phyloP scores from a whole-genome alignment of 2,329 filamentous ascomycete species.

The Colletotrichum sp. region DNA sequence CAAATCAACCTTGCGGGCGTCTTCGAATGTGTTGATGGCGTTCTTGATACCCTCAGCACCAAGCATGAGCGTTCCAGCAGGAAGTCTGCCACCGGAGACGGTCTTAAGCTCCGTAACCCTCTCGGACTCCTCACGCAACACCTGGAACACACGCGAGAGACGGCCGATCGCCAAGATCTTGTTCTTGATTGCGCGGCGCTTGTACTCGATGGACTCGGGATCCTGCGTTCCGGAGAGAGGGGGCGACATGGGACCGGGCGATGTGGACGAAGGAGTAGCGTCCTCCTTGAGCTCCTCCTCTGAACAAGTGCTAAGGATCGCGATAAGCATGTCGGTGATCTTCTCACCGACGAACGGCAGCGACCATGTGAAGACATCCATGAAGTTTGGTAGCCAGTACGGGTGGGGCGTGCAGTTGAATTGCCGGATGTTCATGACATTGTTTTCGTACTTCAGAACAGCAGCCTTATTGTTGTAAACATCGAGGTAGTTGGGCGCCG shows the following conservation, averaged over 20 bases:
- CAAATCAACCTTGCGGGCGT: conserved; percentile 93
- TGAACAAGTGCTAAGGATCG: conserved; percentile 97
- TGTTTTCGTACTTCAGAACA: conserved; percentile 99
- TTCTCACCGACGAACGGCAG: conserved; percentile 98
- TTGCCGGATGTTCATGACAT: conserved; percentile 99
- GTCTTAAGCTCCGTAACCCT: conserved; percentile 98
- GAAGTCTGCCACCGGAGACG: conserved; percentile 87
- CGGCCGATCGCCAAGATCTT: conserved; percentile 98
- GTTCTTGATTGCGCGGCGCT: conserved; percentile 98
- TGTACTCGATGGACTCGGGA: conserved; percentile 88
- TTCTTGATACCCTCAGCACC: conserved; percentile 99
- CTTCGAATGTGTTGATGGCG: conserved; percentile 95
- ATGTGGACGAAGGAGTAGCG: conserved; percentile 73
- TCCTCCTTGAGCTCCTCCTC: conserved; percentile 97
- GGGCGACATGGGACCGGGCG: conserved; percentile 76
- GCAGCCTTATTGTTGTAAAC: conserved; percentile 99
- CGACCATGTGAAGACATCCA: conserved; percentile 99
- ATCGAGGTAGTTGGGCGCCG: conserved; percentile 96
- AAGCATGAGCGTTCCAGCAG: conserved; percentile 95
- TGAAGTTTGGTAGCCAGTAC: conserved; percentile 99
- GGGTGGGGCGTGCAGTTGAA: conserved; percentile 99
- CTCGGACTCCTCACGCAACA: conserved; percentile 96
- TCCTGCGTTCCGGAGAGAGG: conserved; percentile 66
- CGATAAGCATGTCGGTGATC: conserved; percentile 99
- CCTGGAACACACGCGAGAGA: conserved; percentile 96